These are phyloP conservation scores for Zygoascus hellenicus DNA, from an alignment of 1,139 yeast species.

Conservation along the genomic window DNA sequence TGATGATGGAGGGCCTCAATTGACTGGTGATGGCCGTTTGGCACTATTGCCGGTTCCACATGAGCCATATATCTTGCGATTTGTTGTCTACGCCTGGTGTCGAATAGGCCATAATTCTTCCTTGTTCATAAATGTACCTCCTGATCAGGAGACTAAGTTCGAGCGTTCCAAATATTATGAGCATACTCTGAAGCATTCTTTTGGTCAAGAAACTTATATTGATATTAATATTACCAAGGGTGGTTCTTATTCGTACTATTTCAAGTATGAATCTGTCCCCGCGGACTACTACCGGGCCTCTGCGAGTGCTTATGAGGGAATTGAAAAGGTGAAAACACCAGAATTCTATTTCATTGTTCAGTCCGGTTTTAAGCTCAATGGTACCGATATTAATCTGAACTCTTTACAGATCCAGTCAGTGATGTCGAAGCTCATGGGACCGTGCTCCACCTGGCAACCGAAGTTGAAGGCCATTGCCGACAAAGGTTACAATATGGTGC, in stretches of 20 bases:
- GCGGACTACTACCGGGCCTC: slow-evolving; percentile 18
- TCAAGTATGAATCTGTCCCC: slow-evolving; percentile 28
- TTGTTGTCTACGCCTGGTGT: slow-evolving; percentile 71
- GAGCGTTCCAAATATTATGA: slow-evolving; percentile 51
- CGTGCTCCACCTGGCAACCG: slow-evolving; percentile 54
- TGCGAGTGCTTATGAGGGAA: slow-evolving; percentile 2
- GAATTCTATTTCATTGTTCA: slow-evolving; percentile 75
- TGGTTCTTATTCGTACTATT: slow-evolving; percentile 63
- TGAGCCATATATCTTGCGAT: slow-evolving; percentile 46
- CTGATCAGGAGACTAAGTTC: slow-evolving; percentile 39
- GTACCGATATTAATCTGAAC: slow-evolving; percentile 60
- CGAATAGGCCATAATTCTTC: slow-evolving; percentile 64
- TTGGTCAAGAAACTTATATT: slow-evolving; percentile 47
- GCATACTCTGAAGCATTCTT: slow-evolving; percentile 42
- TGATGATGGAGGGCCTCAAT: slow-evolving; percentile 30
- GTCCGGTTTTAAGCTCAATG: slow-evolving; percentile 60
- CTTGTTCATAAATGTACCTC: slow-evolving; percentile 73
- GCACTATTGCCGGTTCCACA: slow-evolving; percentile 51
- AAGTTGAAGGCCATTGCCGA: slow-evolving; percentile 54
- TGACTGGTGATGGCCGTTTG: slow-evolving; percentile 46
- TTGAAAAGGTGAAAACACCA: slow-evolving; percentile 37
- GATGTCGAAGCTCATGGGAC: slow-evolving; percentile 89
- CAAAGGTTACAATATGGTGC: slow-evolving; percentile 92
- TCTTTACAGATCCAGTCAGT: slow-evolving; percentile 81
- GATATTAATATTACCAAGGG: slow-evolving; percentile 62